Conservation (phyloP, 371 early-diverging fungal genomes). For the Zopfochytrium polystomum region DNA sequence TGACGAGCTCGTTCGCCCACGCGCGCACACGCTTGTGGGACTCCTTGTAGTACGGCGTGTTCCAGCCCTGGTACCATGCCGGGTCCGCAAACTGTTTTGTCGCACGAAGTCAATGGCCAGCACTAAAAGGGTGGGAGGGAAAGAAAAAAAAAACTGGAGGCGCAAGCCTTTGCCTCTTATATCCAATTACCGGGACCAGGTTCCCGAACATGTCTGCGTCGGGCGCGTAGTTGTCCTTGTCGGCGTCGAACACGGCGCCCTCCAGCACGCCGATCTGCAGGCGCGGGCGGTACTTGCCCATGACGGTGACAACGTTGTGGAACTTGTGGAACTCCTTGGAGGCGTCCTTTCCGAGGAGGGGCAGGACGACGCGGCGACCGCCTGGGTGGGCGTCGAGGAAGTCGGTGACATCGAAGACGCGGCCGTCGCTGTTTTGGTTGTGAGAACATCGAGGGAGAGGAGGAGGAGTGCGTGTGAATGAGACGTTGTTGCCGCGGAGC, state of each 20-base stretch:
- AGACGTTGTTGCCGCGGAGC: too few species aligned
- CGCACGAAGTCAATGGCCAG: too few species aligned
- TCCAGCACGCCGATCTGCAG: constrained; percentile 7
- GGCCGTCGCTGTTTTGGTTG: too few species aligned
- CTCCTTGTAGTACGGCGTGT: constrained; percentile 36
- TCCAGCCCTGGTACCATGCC: constrained; percentile 54
- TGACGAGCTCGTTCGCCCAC: constrained; percentile 30
- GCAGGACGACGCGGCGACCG: constrained; percentile 31
- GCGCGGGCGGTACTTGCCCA: constrained; percentile 7
- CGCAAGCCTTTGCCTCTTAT: too few species aligned
- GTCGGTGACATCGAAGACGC: constrained; percentile 76
- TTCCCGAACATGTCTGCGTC: constrained; percentile 20
- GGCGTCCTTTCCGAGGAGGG: constrained; percentile 39
- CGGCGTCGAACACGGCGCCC: background rate
- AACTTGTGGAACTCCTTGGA: constrained; percentile 42
- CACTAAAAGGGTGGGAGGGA: too few species aligned
- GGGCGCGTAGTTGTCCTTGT: constrained; percentile 6
- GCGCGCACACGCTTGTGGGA: constrained; percentile 28
- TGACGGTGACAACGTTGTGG: constrained; percentile 17
- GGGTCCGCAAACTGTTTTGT: constrained; percentile 64
- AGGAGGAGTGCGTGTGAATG: too few species aligned
- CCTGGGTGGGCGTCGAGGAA: constrained; percentile 57
- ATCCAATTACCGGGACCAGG: too few species aligned
- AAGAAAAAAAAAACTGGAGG: too few species aligned
- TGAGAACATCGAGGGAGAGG: too few species aligned